Conservation (phyloP, 1,284 basidiomycete species). For the Sphagnurus paluster region DNA sequence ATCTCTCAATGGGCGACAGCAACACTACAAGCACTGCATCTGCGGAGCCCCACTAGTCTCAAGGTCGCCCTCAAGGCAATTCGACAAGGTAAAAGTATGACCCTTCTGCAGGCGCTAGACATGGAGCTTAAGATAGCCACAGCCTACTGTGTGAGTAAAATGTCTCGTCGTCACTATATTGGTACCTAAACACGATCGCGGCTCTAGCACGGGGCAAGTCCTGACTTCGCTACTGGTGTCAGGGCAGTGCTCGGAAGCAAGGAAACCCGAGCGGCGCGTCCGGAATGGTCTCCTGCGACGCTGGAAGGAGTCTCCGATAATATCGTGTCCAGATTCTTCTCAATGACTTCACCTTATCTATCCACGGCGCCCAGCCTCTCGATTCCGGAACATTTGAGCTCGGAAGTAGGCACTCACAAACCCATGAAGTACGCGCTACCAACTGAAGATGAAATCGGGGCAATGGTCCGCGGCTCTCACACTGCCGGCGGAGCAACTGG, state of each 20-base stretch:
- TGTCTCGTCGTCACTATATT: constrained; percentile 11
- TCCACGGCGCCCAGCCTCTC: constrained; percentile 49
- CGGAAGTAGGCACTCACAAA: constrained; percentile 29
- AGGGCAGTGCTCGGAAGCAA: constrained; percentile 75
- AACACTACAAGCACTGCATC: constrained; percentile 63
- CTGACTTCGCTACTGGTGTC: constrained; percentile 85
- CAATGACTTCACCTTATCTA: constrained; percentile 46
- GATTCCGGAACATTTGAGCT: constrained; percentile 37
- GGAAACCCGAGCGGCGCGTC: constrained; percentile 47
- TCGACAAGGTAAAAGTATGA: constrained; percentile 63
- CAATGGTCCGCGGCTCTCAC: constrained; percentile 60
- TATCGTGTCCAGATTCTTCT: constrained; percentile 63
- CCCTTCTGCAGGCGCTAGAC: constrained; percentile 67
- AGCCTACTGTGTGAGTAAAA: constrained; percentile 72
- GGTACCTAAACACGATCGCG: constrained; percentile 17
- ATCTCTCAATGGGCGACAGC: constrained; percentile 74
- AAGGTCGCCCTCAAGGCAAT: constrained; percentile 83
- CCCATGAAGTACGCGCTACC: constrained; percentile 65
- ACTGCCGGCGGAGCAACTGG: constrained; percentile 56
- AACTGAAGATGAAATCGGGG: constrained; percentile 64
- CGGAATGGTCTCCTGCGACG: constrained; percentile 67
- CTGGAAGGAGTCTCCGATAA: constrained; percentile 58
- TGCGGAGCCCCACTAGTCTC: constrained; percentile 87
- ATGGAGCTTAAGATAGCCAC: constrained; percentile 84
- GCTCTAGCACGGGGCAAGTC: constrained; percentile 65